Conservation (phyloP, 805 yeast species). For the Pichia ethanolica region DNA sequence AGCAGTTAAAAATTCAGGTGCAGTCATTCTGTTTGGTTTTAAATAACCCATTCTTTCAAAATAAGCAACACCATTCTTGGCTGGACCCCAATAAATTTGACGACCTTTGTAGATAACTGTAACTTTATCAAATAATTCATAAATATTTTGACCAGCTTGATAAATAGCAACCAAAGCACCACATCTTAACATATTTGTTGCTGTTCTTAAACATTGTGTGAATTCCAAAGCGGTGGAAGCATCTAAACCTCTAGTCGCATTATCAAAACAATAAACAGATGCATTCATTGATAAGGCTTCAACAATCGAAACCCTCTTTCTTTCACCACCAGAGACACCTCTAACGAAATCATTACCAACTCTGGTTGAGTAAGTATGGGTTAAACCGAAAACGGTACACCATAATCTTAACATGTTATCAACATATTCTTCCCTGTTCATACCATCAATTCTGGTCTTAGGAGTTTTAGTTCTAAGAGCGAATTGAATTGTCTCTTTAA, state of each 20-base stretch:
- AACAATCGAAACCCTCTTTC: conserved; percentile 63
- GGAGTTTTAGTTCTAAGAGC: conserved; percentile 70
- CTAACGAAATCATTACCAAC: conserved; percentile 62
- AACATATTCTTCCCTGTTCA: conserved; percentile 36
- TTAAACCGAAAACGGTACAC: conserved; percentile 50
- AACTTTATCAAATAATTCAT: conserved; percentile 53
- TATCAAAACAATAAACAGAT: conserved; percentile 56
- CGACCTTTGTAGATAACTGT: conserved; percentile 53
- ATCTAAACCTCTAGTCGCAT: conserved; percentile 64
- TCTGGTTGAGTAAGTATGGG: conserved; percentile 52
- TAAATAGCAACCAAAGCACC: conserved; percentile 59
- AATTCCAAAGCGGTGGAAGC: conserved; percentile 67
- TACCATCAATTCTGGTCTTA: conserved; percentile 33
- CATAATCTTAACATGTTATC: conserved; percentile 37
- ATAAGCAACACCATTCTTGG: conserved; percentile 44
- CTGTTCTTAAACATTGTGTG: conserved; percentile 53
- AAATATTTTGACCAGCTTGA: conserved; percentile 62
- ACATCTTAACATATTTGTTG: conserved; percentile 49
- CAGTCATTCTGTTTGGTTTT: conserved; percentile 60
- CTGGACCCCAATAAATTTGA: conserved; percentile 55
- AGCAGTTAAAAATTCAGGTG: conserved; percentile 62
- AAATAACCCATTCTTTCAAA: conserved; percentile 58
- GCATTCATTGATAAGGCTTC: conserved; percentile 53
- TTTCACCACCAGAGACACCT: conserved; percentile 67
- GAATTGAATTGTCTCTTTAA: conserved; percentile 62